These are phyloP conservation scores for Neurospora sp. DNA, from an alignment of 495 filamentous ascomycete genomes.

Conservation along the genomic window DNA sequence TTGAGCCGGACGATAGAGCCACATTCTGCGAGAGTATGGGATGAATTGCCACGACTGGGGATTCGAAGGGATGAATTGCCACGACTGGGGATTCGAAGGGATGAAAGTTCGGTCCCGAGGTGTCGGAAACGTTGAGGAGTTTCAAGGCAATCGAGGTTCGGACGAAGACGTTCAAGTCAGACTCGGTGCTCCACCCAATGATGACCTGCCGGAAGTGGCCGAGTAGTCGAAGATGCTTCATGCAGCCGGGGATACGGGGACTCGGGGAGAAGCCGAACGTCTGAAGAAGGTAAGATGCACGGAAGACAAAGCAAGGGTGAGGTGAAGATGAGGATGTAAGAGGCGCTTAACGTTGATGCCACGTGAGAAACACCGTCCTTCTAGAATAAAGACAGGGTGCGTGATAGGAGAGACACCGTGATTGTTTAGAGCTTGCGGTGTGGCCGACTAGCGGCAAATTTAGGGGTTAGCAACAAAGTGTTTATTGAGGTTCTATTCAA, in stretches of 20 bases:
- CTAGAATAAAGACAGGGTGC: not conserved
- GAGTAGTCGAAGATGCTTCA: not conserved
- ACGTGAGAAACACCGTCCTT: not conserved
- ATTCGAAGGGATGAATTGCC: not conserved
- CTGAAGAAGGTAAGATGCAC: not conserved
- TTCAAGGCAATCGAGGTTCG: not conserved
- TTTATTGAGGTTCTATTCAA: conserved; percentile 28
- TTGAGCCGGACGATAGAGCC: not conserved
- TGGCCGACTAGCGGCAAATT: not conserved
- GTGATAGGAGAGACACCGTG: not conserved
- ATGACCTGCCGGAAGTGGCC: not conserved
- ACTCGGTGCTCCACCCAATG: not conserved
- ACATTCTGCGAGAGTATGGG: not conserved
- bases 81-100: not conserved
- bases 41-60: not conserved
- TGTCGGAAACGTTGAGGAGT: not conserved
- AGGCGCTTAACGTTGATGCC: not conserved
- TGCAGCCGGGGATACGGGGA: not conserved
- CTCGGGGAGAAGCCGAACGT: not conserved
- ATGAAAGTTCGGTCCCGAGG: not conserved
- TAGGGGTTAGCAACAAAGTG: not conserved
- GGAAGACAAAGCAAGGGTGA: not conserved
- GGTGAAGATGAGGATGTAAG: not conserved
- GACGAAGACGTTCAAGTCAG: not conserved
- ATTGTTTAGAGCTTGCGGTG: not conserved